Percentiles rank a stretch among this genome's conserved stretches.
Evolutionary conservation across 2,329 filamentous ascomycete genomes (phyloP).

Genomic region (Falciphora oryzae): DNA sequence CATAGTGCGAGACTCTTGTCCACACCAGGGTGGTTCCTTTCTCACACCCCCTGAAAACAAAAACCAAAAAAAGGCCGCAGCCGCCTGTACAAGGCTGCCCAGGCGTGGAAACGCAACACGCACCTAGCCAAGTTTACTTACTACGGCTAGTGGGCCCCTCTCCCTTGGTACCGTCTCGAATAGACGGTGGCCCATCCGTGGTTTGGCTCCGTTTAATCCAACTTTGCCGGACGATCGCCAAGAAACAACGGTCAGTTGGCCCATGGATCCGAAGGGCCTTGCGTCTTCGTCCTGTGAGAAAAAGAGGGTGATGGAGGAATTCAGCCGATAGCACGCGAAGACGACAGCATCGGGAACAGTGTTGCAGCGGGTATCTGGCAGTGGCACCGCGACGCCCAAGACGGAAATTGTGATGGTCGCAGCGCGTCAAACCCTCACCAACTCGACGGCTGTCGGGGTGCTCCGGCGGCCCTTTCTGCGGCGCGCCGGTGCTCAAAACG

Average conservation of each 20-base stretch:
- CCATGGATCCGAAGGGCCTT: neutral
- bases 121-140: neutral
- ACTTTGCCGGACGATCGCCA: neutral
- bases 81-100: neutral
- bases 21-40: neutral
- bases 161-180: neutral
- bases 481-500: neutral
- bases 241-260: neutral
- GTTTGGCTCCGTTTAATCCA: constrained; percentile 3
- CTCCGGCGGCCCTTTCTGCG: neutral
- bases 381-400: neutral
- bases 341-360: neutral
- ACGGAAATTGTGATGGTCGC: neutral
- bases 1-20: neutral
- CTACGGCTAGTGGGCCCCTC: neutral
- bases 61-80: neutral
- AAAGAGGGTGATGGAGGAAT: neutral
- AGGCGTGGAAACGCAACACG: neutral
- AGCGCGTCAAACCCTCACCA: neutral
- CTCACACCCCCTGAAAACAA: neutral
- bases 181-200: neutral
- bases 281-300: neutral
- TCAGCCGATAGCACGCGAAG: neutral
- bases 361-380: neutral
- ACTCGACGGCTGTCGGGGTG: neutral